phyloP scores from a whole-genome alignment of 495 filamentous ascomycete genomes.

The Talaromyces thailandensis region DNA sequence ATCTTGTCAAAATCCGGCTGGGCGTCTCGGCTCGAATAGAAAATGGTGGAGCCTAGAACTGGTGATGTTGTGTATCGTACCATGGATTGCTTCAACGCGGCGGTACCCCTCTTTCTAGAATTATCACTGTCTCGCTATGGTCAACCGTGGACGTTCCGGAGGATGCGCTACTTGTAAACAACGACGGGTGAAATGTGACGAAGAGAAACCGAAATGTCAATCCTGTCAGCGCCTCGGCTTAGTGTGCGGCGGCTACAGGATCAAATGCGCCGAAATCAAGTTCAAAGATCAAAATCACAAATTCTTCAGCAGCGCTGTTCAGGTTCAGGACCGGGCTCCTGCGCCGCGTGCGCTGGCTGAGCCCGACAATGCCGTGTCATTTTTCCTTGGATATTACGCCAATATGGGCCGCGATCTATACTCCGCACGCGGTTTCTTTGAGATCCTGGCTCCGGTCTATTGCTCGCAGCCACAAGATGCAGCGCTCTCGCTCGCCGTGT shows the following conservation, averaged over 20 bases:
- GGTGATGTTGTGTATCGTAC: background rate
- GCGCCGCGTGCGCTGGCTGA: background rate
- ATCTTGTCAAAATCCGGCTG: background rate
- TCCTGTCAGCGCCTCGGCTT: background rate
- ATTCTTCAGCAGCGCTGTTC: background rate
- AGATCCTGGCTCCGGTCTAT: background rate
- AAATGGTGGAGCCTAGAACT: background rate
- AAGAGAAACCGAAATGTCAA: background rate
- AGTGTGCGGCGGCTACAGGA: background rate
- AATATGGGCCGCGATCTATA: background rate
- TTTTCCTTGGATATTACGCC: background rate
- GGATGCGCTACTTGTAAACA: slow-evolving; percentile 22
- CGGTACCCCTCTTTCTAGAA: slow-evolving; percentile 4
- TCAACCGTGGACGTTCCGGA: slow-evolving; percentile 12
- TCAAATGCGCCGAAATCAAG: background rate
- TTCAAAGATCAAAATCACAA: background rate
- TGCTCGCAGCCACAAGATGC: background rate
- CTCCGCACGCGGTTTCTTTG: background rate
- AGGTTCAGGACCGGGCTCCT: background rate
- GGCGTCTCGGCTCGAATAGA: background rate
- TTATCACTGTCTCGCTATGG: slow-evolving; percentile 8
- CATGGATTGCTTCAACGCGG: no score
- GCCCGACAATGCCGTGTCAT: background rate
- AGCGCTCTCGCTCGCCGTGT: background rate
- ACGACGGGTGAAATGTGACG: slow-evolving; percentile 14